phyloP scores from a whole-genome alignment of 164 flowering plant species.

The Malania oleifera region DNA sequence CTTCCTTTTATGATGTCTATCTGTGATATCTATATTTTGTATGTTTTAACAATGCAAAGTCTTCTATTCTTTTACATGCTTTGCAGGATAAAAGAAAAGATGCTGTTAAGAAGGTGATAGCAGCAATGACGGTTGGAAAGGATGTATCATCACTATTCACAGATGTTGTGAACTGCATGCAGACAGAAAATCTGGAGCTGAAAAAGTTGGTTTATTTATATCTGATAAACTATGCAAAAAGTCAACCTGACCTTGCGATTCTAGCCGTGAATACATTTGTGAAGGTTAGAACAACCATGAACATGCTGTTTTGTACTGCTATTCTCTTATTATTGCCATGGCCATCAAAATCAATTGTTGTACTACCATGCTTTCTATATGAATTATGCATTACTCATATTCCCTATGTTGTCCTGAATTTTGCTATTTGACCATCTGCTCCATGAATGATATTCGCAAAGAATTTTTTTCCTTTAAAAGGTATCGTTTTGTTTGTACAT shows the following conservation, averaged over 20 bases:
- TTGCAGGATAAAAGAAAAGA: slow-evolving; percentile 96
- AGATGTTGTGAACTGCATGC: slow-evolving; percentile 99
- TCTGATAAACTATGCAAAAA: slow-evolving; percentile 97
- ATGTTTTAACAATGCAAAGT: not conserved
- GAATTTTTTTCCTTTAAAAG: too few species aligned
- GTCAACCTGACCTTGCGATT: slow-evolving; percentile 98
- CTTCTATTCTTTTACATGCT: slow-evolving; percentile 5
- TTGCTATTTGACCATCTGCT: too few species aligned
- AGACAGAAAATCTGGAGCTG: slow-evolving; percentile 96
- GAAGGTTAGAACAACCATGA: slow-evolving; percentile 49
- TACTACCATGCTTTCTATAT: too few species aligned
- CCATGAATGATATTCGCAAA: too few species aligned
- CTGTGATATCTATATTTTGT: not conserved
- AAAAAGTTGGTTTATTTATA: slow-evolving; percentile 97
- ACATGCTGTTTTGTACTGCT: not conserved
- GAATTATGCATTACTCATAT: too few species aligned
- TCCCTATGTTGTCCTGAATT: too few species aligned
- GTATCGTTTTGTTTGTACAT: too few species aligned
- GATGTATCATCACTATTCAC: slow-evolving; percentile 97
- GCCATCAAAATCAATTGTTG: not conserved
- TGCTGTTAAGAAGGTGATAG: slow-evolving; percentile 99
- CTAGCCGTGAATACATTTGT: slow-evolving; percentile 99
- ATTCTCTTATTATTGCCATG: not conserved
- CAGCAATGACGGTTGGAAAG: slow-evolving; percentile 99
- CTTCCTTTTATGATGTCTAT: not conserved